phyloP scores from a whole-genome alignment of 805 yeast species.

The Ogataea nitratoaversa region DNA sequence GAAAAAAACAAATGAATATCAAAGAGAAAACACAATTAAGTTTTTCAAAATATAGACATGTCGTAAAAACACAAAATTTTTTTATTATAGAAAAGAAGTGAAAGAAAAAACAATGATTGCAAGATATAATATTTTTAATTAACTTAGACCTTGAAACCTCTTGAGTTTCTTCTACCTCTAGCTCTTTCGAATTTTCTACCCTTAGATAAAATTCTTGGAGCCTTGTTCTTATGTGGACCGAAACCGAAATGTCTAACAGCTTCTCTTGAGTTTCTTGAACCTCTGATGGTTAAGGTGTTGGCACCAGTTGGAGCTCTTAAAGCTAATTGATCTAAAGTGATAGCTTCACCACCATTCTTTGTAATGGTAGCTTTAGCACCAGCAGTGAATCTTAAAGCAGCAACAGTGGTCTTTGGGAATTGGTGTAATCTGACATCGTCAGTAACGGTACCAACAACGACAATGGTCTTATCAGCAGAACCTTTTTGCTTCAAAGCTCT shows the following conservation, averaged over 20 bases:
- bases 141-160: conserved; percentile 99
- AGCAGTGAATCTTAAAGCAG: conserved; percentile 99
- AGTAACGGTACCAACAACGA: conserved; percentile 99
- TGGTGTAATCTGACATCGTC: conserved; percentile 93
- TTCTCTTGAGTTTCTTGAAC: conserved; percentile 98
- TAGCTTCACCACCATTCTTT: conserved; percentile 99
- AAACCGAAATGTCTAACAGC: conserved; percentile 99
- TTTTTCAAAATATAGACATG: background rate
- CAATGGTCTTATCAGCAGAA: conserved; percentile 87
- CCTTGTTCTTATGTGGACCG: conserved; percentile 99
- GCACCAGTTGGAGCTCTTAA: conserved; percentile 99
- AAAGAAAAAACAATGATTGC: background rate
- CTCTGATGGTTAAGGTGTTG: conserved; percentile 97
- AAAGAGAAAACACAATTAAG: background rate
- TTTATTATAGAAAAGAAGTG: background rate
- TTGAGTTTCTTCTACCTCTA: conserved; percentile 99
- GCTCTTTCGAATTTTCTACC: conserved; percentile 99
- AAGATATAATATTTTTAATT: conserved; percentile 4
- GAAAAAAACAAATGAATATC: background rate
- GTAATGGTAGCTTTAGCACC: conserved; percentile 96
- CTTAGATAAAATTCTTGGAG: conserved; percentile 94
- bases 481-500: conserved; percentile 78
- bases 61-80: too few relatives aligned
- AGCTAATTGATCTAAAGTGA: conserved; percentile 99
- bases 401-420: conserved; percentile 96